Base-by-base conservation (phyloP, 768 basidiomycete species). In the Guyanaporus albipodus region DNA sequence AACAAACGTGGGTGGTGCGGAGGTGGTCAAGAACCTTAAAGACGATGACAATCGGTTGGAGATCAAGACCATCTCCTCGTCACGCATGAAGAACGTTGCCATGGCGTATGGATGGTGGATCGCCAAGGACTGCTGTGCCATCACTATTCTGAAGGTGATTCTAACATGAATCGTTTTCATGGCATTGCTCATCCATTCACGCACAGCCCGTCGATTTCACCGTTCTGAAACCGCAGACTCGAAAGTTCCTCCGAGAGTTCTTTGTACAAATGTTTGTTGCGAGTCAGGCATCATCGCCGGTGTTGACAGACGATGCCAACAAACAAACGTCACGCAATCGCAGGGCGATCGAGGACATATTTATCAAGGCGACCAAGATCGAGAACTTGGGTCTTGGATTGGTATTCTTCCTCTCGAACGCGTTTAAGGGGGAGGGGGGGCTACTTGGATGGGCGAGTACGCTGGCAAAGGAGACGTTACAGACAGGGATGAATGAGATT, bases 61-160 rank as follows among this genome's bases (percentile, higher is more conserved):
- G 15, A 67, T 73, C 18, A 76, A 71, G 36, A 73, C 74, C 42
- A 73, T 87, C 48, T 80, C 85, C 10, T 64, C 72, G 5, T 72
- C 77, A 17, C 78, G 84, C 43, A 62, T 82, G 44, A 68, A 63
- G 27, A 94, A 97, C 58, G 70, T 92, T 6, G 93, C 94, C 11
- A 81, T 77, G 55, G 87, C 87, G 6, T 91, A 90, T 53, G 92
- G 82, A 2, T 99, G 94, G 91, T 91, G 90, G 82, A 79, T 96
- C 33, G 87, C 91, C 5, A 91, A 91, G 64, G 89, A 86, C 51
- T 80, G 79, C 10, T 71, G 88, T 23, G 74, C 81, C 19, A 69
- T 98, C 37, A 73, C 79, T 1, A 78, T 96, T 8, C 70, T 98
- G 46, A 97, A 97, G 79, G 94, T 94, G 46, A 46, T 65, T 3